phyloP scores from a whole-genome alignment of 345 rosid species.

The Dipteronia sinensis region DNA sequence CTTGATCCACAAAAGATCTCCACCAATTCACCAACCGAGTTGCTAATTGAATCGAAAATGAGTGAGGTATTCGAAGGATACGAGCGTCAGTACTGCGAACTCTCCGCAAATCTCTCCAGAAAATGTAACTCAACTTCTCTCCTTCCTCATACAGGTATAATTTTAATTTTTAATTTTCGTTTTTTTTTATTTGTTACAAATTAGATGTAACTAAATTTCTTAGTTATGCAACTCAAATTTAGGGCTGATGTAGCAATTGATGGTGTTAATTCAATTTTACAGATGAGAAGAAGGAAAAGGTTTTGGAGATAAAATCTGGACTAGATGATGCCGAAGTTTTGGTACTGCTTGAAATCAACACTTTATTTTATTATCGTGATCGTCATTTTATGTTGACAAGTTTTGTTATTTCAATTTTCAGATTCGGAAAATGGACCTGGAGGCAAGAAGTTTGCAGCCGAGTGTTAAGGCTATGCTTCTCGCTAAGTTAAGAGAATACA shows the following conservation, averaged over 20 bases:
- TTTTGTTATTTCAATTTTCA: constrained; percentile 18
- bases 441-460: constrained; percentile 86
- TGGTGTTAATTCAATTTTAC: constrained; percentile 22
- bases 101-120: constrained; percentile 78
- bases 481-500: constrained; percentile 87
- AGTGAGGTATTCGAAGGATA: constrained; percentile 86
- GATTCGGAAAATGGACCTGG: constrained; percentile 92
- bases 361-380: not conserved
- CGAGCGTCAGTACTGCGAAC: constrained; percentile 93
- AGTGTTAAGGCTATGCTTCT: constrained; percentile 75
- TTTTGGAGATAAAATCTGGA: constrained; percentile 66
- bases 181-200: too few relatives aligned
- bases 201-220: not conserved
- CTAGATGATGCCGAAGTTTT: constrained; percentile 83
- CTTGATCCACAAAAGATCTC: constrained; percentile 1
- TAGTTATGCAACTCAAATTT: not conserved
- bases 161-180: not conserved
- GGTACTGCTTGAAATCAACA: constrained; percentile 36
- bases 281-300: constrained; percentile 61
- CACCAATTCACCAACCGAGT: not conserved
- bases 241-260: not conserved
- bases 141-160: constrained; percentile 55
- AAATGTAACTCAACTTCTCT: constrained; percentile 67
- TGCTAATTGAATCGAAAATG: constrained; percentile 44
- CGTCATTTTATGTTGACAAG: not conserved